A percentile compares a stretch with the other conserved stretches of the same genome.
These are phyloP conservation scores for Nidularia pulvinata DNA, from an alignment of 768 basidiomycete genomes.

Conservation along the genomic window DNA sequence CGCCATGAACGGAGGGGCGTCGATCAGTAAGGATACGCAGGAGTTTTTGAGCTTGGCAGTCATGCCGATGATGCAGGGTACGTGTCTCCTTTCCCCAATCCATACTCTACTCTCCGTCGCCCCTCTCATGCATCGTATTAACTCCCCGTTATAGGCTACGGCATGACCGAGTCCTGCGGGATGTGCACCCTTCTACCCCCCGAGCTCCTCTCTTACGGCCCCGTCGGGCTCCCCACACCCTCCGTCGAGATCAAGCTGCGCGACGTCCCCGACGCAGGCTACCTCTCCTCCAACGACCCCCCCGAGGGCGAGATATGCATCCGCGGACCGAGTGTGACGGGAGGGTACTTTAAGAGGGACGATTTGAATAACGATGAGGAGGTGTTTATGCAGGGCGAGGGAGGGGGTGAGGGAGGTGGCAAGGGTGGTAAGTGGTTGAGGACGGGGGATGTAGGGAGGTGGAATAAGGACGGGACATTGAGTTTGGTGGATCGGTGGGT, in stretches of 20 bases:
- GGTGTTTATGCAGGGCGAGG: slow-evolving; percentile 80
- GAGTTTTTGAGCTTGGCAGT: slow-evolving; percentile 85
- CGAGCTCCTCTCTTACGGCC: slow-evolving; percentile 69
- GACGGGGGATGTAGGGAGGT: slow-evolving; percentile 94
- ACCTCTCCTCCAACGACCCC: slow-evolving; percentile 67
- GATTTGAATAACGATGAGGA: slow-evolving; percentile 85
- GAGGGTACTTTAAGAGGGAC: slow-evolving; percentile 89
- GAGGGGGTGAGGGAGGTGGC: slow-evolving; percentile 16
- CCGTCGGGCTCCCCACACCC: slow-evolving; percentile 87
- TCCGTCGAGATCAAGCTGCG: slow-evolving; percentile 87
- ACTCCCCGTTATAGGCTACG: slow-evolving; percentile 64
- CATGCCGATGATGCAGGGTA: slow-evolving; percentile 86
- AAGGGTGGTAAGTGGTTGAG: slow-evolving; percentile 77
- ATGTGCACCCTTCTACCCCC: slow-evolving; percentile 92
- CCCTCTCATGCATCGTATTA: background rate
- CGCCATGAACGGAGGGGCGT: slow-evolving; percentile 84
- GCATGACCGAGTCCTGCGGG: slow-evolving; percentile 95
- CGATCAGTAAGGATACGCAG: slow-evolving; percentile 85
- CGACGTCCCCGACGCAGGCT: slow-evolving; percentile 85
- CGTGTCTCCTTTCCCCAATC: slow-evolving; percentile 9
- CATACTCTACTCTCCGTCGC: background rate
- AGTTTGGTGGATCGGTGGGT: slow-evolving; percentile 84
- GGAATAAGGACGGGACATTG: slow-evolving; percentile 92
- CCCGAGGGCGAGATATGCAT: slow-evolving; percentile 90
- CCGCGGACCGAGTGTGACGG: slow-evolving; percentile 83